Conservation (phyloP, 2,329 filamentous ascomycete species). For the Ramularia endophylla region DNA sequence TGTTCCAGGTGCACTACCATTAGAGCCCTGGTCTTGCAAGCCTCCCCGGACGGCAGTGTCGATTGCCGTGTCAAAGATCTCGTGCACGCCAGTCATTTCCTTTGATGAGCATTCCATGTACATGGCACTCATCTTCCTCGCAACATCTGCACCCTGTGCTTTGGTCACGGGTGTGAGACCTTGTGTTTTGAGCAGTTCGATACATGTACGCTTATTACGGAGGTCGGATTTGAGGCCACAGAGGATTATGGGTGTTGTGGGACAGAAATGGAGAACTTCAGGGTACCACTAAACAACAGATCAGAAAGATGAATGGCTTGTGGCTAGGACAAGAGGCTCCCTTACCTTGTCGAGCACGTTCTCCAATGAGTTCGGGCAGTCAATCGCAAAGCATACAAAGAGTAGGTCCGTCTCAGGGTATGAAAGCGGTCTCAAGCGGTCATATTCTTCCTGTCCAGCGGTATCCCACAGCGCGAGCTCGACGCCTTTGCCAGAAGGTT, state of each 20-base stretch:
- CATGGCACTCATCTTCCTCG: conserved; percentile 85
- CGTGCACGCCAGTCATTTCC: conserved; percentile 91
- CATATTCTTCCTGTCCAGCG: conserved; percentile 97
- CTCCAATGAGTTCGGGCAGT: conserved; percentile 95
- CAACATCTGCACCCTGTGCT: conserved; percentile 82
- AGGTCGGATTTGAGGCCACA: conserved; percentile 97
- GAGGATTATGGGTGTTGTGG: conserved; percentile 90
- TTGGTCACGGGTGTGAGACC: conserved; percentile 90
- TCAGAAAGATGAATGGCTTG: conserved; percentile 4
- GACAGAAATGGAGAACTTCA: conserved; percentile 98
- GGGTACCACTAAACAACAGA: conserved; percentile 75
- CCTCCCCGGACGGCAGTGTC: conserved; percentile 74
- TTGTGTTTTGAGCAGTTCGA: conserved; percentile 97
- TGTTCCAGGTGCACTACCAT: conserved; percentile 37
- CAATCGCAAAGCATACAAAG: conserved; percentile 98
- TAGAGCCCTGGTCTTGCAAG: conserved; percentile 40
- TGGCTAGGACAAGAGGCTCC: conserved; percentile 1
- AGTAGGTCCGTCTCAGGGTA: conserved; percentile 98
- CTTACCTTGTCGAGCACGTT: conserved; percentile 98
- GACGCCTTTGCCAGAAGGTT: conserved; percentile 82
- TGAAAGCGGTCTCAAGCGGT: conserved; percentile 87
- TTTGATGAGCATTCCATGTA: conserved; percentile 99
- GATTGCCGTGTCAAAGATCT: conserved; percentile 91
- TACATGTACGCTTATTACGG: conserved; percentile 90
- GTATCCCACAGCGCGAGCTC: conserved; percentile 98